Percentiles rank a stretch among this genome's conserved stretches.
These are phyloP conservation scores for Hirsutella thompsonii DNA, from an alignment of 2,329 filamentous ascomycete genomes.

Conservation along the genomic window DNA sequence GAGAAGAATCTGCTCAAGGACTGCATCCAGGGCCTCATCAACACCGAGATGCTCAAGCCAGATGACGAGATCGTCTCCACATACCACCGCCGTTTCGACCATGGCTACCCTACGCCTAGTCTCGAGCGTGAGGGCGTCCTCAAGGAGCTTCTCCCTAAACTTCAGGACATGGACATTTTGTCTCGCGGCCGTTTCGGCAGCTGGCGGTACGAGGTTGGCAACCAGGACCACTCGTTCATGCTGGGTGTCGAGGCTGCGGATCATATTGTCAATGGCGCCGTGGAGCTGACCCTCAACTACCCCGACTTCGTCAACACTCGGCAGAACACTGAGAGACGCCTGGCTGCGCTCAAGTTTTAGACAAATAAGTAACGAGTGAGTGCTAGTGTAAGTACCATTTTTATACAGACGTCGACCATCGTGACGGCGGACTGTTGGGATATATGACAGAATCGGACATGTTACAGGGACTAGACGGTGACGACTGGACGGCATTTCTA, in stretches of 20 bases:
- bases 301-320: conserved; percentile 86
- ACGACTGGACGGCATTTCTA: not conserved
- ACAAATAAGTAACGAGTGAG: conserved; percentile 19
- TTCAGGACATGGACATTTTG: conserved; percentile 83
- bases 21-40: conserved; percentile 90
- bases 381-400: conserved; percentile 5
- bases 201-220: conserved; percentile 95
- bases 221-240: conserved; percentile 98
- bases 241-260: conserved; percentile 88
- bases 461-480: not conserved
- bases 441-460: not conserved
- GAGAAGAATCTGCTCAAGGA: conserved; percentile 74
- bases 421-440: not conserved
- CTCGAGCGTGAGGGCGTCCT: conserved; percentile 93
- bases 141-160: conserved; percentile 81
- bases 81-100: conserved; percentile 95
- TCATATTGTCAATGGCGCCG: conserved; percentile 76
- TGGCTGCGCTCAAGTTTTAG: conserved; percentile 32
- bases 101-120: conserved; percentile 92
- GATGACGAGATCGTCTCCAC: conserved; percentile 93
- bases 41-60: conserved; percentile 90
- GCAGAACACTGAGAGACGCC: conserved; percentile 39
- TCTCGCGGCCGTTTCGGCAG: conserved; percentile 94
- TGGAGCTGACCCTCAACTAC: conserved; percentile 91
- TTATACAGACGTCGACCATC: not conserved